A percentile compares a stretch with the other conserved stretches of the same genome.
Evolutionary conservation across 306 rosid species (phyloP).

Genomic region (Vigna radiata): DNA sequence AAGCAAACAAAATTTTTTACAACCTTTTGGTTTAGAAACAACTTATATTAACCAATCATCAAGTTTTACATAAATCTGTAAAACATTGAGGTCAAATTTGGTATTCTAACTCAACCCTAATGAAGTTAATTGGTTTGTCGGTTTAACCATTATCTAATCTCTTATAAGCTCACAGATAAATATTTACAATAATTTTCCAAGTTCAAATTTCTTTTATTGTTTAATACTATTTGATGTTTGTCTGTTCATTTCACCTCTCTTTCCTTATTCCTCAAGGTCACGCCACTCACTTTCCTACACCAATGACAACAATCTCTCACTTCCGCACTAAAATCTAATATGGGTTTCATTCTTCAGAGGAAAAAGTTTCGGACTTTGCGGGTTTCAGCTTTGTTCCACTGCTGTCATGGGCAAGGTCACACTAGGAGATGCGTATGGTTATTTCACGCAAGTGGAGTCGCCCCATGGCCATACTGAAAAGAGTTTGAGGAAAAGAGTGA

Average conservation of each 20-base stretch:
- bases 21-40: too few species aligned
- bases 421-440: conserved; percentile 72
- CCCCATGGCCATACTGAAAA: conserved; percentile 63
- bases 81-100: too few species aligned
- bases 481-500: conserved; percentile 82
- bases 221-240: too few species aligned
- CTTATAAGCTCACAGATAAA: too few species aligned
- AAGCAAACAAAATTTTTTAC: too few species aligned
- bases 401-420: conserved; percentile 75
- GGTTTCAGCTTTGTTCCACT: conserved; percentile 16
- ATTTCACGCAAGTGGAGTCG: conserved; percentile 74
- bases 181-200: neutral
- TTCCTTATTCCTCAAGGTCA: conserved; percentile 19
- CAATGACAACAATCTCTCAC: conserved; percentile 29
- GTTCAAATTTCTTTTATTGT: neutral
- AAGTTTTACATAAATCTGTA: too few species aligned
- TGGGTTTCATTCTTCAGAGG: neutral
- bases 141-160: too few species aligned
- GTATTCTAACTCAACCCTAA: too few species aligned
- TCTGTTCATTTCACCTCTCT: conserved; percentile 17
- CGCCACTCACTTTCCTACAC: conserved; percentile 43
- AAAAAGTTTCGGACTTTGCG: conserved; percentile 46
- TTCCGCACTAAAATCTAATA: conserved; percentile 30
- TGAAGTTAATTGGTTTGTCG: too few species aligned
- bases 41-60: too few species aligned